These are phyloP conservation scores for Anthoceros angustus DNA, from an alignment of 225 moss, liverwort and hornwort genomes.

Conservation along the genomic window DNA sequence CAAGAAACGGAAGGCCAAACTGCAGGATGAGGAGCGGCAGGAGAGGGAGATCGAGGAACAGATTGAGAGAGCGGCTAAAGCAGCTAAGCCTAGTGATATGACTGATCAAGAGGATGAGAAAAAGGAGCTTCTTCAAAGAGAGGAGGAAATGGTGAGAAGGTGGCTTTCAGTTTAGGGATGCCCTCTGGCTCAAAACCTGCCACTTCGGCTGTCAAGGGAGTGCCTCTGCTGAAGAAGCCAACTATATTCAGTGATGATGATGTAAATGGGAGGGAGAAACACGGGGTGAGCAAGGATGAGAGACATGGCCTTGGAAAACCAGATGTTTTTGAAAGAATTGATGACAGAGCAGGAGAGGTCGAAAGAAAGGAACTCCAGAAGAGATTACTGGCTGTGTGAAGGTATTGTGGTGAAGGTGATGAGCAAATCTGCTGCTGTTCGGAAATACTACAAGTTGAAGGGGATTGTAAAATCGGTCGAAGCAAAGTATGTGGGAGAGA, in stretches of 20 bases:
- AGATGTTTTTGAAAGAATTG: constrained; percentile 40
- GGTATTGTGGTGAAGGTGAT: constrained; percentile 71
- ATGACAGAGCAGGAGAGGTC: constrained; percentile 70
- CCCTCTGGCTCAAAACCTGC: constrained; percentile 25
- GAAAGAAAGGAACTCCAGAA: constrained; percentile 57
- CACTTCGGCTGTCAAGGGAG: constrained; percentile 29
- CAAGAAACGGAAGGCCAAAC: constrained; percentile 57
- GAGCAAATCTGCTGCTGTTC: constrained; percentile 49
- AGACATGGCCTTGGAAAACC: constrained; percentile 7
- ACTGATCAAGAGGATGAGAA: constrained; percentile 31
- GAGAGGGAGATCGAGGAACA: constrained; percentile 65
- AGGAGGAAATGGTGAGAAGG: constrained; percentile 39
- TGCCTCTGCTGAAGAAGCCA: constrained; percentile 17
- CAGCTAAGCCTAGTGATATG: constrained; percentile 23
- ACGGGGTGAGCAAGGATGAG: neutral
- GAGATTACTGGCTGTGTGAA: constrained; percentile 80
- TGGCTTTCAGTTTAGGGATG: constrained; percentile 44
- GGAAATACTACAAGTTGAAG: constrained; percentile 64
- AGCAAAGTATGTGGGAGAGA: constrained; percentile 62
- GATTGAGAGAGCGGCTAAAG: constrained; percentile 56
- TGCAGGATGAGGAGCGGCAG: constrained; percentile 85
- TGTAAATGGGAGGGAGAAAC: neutral
- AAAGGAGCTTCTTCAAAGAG: constrained; percentile 32
- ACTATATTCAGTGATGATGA: constrained; percentile 30
- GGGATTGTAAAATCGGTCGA: constrained; percentile 57